phyloP scores from a whole-genome alignment of 108 stramenopile genomes.

The Nitzschia palea region DNA sequence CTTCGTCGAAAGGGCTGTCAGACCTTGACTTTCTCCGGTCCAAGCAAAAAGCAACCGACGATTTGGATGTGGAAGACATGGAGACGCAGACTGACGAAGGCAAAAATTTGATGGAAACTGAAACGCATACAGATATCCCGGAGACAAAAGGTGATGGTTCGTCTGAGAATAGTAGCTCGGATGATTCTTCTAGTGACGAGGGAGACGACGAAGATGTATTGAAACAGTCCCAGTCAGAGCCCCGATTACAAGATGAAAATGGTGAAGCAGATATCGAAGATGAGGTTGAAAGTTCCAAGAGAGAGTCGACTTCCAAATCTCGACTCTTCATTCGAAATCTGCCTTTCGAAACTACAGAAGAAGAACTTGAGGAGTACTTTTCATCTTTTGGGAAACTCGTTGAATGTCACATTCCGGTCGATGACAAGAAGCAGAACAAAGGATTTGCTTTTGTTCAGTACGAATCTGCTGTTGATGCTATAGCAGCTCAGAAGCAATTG shows the following conservation, averaged over 20 bases:
- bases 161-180: neutral
- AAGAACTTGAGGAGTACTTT: slow-evolving; percentile 87
- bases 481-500: slow-evolving; percentile 54
- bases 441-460: slow-evolving; percentile 96
- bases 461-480: slow-evolving; percentile 53
- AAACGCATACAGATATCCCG: neutral
- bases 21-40: slow-evolving; percentile 86
- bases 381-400: slow-evolving; percentile 64
- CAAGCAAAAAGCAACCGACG: slow-evolving; percentile 57
- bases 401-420: slow-evolving; percentile 93
- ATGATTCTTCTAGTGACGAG: slow-evolving; percentile 2
- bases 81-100: slow-evolving; percentile 27
- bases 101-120: slow-evolving; percentile 10
- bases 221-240: neutral
- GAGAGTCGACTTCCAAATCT: slow-evolving; percentile 26
- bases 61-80: slow-evolving; percentile 47
- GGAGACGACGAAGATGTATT: neutral
- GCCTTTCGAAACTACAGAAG: slow-evolving; percentile 90
- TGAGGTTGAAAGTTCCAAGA: slow-evolving; percentile 31
- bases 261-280: slow-evolving; percentile 9
- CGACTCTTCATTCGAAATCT: slow-evolving; percentile 95
- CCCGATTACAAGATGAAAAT: slow-evolving; percentile 12
- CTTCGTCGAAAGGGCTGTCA: slow-evolving; percentile 22
- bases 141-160: neutral
- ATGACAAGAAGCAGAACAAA: slow-evolving; percentile 85